These are phyloP conservation scores for Fragaria vesca DNA, from an alignment of 306 rosid genomes.

Conservation along the genomic window DNA sequence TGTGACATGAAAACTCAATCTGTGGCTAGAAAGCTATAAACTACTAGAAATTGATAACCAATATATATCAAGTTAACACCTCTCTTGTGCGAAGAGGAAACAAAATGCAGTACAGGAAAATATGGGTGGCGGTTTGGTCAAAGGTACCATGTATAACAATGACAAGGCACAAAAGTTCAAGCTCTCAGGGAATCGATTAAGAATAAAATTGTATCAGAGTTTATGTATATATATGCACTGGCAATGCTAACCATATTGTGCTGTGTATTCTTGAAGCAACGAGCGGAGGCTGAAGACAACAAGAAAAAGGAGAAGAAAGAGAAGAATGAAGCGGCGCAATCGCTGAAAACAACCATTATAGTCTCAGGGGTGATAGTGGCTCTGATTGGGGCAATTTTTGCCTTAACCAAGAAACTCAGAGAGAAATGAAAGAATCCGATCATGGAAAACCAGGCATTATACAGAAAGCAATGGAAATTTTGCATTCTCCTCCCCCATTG, in stretches of 20 bases:
- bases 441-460: not conserved
- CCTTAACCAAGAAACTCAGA: constrained; percentile 53
- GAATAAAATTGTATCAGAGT: not conserved
- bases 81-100: not conserved
- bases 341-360: constrained; percentile 51
- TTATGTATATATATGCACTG: not conserved
- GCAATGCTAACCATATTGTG: not conserved
- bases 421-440: constrained; percentile 42
- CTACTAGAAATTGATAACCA: not conserved
- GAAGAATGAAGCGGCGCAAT: constrained; percentile 36
- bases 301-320: constrained; percentile 30
- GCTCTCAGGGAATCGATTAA: not conserved
- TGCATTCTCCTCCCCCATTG: not conserved
- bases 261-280: constrained; percentile 30
- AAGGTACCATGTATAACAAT: not conserved
- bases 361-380: constrained; percentile 57
- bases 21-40: not conserved
- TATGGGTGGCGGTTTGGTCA: not conserved
- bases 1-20: not conserved
- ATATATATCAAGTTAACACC: not conserved
- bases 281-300: constrained; percentile 32
- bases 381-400: constrained; percentile 49
- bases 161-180: not conserved
- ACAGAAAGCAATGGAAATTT: constrained; percentile 12
- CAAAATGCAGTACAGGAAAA: not conserved